These are phyloP conservation scores for Pseudogymnoascus sp. DNA, from an alignment of 2,329 filamentous ascomycete genomes.

Conservation along the genomic window DNA sequence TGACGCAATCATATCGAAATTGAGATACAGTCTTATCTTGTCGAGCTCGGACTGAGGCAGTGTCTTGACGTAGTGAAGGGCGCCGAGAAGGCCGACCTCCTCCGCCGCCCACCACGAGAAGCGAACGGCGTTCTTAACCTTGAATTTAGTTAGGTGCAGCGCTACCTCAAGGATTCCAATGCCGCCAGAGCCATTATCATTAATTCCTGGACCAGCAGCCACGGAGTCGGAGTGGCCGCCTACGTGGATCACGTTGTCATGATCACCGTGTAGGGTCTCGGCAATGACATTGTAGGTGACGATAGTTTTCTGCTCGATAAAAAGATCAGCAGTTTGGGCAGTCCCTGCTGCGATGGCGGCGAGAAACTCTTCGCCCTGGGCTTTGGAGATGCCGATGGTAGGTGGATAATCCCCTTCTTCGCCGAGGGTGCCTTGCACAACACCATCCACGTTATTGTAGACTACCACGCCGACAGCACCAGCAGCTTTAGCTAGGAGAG, in stretches of 20 bases:
- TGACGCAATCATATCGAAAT: conserved; percentile 57
- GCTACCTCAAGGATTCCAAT: conserved; percentile 52
- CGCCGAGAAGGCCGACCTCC: conserved; percentile 54
- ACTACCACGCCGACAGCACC: conserved; percentile 47
- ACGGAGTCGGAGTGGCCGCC: conserved; percentile 56
- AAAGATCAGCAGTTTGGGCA: conserved; percentile 11
- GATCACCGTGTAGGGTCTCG: conserved; percentile 48
- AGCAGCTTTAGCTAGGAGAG: conserved; percentile 41
- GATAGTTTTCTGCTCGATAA: conserved; percentile 10
- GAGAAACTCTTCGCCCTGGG: conserved; percentile 12
- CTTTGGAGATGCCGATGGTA: conserved; percentile 13
- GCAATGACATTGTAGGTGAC: conserved; percentile 29
- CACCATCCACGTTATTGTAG: conserved; percentile 14
- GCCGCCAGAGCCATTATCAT: conserved; percentile 55
- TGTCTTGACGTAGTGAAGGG: conserved; percentile 45
- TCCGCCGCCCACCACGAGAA: conserved; percentile 58
- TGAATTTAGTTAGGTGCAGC: conserved; percentile 47
- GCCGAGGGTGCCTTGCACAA: conserved; percentile 15
- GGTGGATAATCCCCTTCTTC: conserved; percentile 13
- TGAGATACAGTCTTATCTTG: conserved; percentile 51
- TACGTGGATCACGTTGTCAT: conserved; percentile 48
- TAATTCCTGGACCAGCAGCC: conserved; percentile 53
- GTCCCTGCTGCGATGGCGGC: conserved; percentile 10
- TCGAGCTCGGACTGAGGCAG: conserved; percentile 39
- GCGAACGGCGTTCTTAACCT: conserved; percentile 50